Evolutionary conservation across 108 stramenopile species (phyloP).

Genomic region (Cylindrotheca closterium): DNA sequence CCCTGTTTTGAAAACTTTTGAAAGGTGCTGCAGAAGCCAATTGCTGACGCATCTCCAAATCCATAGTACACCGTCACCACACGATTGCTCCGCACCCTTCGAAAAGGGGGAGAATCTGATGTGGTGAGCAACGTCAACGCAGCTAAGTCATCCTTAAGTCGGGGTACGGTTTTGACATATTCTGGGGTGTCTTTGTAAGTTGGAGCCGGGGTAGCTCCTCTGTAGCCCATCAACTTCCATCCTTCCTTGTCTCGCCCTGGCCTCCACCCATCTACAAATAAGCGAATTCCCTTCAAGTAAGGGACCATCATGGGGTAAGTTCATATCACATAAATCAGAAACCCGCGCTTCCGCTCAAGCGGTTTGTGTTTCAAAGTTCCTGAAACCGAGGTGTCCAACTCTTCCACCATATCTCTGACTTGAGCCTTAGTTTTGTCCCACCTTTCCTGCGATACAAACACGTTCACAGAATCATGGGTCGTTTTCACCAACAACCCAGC

Average conservation of each 20-base stretch:
- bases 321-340: constrained; percentile 40
- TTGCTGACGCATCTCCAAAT: constrained; percentile 52
- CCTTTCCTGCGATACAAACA: not conserved
- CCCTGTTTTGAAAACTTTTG: constrained; percentile 10
- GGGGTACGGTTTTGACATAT: constrained; percentile 23
- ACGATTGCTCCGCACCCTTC: not conserved
- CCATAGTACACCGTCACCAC: constrained; percentile 23
- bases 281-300: constrained; percentile 49
- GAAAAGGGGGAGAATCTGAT: constrained; percentile 6
- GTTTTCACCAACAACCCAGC: constrained; percentile 35
- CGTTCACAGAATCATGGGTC: not conserved
- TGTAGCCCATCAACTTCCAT: constrained; percentile 32
- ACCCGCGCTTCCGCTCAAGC: constrained; percentile 29
- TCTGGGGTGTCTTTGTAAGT: not conserved
- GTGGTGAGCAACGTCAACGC: constrained; percentile 10
- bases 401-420: constrained; percentile 10
- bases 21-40: constrained; percentile 27
- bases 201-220: not conserved
- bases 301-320: constrained; percentile 36
- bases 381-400: not conserved
- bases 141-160: constrained; percentile 26
- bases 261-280: constrained; percentile 36
- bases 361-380: not conserved
- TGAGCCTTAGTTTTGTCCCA: not conserved
- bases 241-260: constrained; percentile 40